Evolutionary conservation across 139 green algal species (phyloP).

Genomic region (Chlamydomonas sp.): DNA sequence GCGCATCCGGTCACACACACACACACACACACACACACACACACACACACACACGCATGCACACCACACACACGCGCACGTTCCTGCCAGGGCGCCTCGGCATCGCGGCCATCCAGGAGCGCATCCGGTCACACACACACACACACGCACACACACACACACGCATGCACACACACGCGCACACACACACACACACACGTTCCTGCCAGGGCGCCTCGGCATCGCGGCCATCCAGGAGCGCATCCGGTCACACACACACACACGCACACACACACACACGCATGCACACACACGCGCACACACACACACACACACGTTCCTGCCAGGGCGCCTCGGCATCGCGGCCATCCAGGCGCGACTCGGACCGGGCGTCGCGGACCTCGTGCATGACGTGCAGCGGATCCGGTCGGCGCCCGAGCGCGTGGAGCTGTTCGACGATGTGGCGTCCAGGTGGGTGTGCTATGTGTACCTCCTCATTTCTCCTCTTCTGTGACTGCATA

Average conservation of each 20-base stretch:
- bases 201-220: background rate
- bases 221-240: background rate
- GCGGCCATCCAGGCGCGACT: constrained; percentile 36
- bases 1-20: no score
- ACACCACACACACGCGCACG: no score
- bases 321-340: background rate
- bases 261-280: no score
- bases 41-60: no score
- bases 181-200: background rate
- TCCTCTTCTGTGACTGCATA: no score
- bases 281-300: background rate
- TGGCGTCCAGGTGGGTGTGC: constrained; percentile 47
- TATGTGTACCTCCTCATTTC: no score
- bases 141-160: no score
- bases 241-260: no score
- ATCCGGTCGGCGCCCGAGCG: constrained; percentile 56
- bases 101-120: no score
- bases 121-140: no score
- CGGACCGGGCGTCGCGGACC: constrained; percentile 40
- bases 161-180: background rate
- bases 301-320: background rate
- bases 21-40: no score
- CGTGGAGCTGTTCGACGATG: constrained; percentile 77
- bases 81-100: no score
- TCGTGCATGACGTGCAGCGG: constrained; percentile 61